phyloP scores from a whole-genome alignment of 257 asterid genomes.

The Phtheirospermum japonicum region DNA sequence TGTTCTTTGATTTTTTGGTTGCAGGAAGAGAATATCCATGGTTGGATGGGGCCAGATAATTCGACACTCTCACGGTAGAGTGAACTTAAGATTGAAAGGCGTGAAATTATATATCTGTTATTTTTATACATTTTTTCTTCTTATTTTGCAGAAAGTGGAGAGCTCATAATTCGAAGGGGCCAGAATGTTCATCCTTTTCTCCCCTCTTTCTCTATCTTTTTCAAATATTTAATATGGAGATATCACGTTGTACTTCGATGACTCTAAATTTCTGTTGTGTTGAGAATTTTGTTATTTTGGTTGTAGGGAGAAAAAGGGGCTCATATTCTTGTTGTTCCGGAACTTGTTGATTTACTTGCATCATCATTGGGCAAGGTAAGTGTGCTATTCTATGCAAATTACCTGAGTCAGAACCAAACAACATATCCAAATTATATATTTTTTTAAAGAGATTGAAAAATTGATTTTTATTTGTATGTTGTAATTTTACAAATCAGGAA shows the following conservation, averaged over 20 bases:
- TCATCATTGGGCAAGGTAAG: slow-evolving; percentile 79
- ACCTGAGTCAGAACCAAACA: background rate
- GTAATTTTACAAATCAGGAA: slow-evolving; percentile 66
- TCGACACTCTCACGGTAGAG: no score
- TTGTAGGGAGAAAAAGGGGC: slow-evolving; percentile 90
- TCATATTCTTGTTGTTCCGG: slow-evolving; percentile 86
- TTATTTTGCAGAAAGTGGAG: no score
- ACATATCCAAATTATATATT: background rate
- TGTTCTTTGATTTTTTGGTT: no score
- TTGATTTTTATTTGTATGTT: slow-evolving; percentile 10
- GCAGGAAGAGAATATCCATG: no score
- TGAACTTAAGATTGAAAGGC: no score
- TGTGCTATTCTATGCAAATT: background rate
- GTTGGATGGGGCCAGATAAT: no score
- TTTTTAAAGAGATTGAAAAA: background rate
- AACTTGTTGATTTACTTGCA: slow-evolving; percentile 72
- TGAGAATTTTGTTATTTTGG: slow-evolving; percentile 1
- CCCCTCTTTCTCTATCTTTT: no score
- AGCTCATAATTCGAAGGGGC: no score
- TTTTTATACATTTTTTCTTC: no score
- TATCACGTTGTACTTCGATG: background rate
- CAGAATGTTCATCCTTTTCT: no score
- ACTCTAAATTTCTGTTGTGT: slow-evolving; percentile 2
- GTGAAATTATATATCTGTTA: no score
- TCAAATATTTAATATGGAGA: slow-evolving; percentile 13